Evolutionary conservation across 371 early-diverging fungal genomes (phyloP).

Genomic region (Ordospora pajunii): DNA sequence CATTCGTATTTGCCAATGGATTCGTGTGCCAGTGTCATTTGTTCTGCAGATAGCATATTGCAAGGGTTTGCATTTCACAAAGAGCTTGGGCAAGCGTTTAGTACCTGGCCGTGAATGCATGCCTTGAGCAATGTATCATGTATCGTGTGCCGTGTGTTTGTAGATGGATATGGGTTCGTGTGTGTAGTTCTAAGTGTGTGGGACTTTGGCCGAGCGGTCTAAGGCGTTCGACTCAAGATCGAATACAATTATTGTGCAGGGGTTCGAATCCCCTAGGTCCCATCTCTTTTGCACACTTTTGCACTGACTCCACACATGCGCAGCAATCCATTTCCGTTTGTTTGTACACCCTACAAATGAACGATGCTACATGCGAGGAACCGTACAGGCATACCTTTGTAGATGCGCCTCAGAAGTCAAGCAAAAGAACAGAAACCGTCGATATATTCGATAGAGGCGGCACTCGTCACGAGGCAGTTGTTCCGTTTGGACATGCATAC

Average conservation of each 20-base stretch:
- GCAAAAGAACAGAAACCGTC: background rate
- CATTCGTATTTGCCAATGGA: too few relatives aligned
- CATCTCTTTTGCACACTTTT: slow-evolving; percentile 38
- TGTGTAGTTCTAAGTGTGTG: background rate
- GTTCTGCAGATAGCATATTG: too few relatives aligned
- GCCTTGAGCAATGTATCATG: too few relatives aligned
- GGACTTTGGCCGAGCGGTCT: slow-evolving; percentile 62
- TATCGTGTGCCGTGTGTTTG: too few relatives aligned
- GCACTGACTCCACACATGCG: background rate
- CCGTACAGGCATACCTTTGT: background rate
- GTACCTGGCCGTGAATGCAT: too few relatives aligned
- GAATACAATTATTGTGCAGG: slow-evolving; percentile 54
- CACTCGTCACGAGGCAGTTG: slow-evolving; percentile 57
- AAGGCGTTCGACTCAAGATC: slow-evolving; percentile 63
- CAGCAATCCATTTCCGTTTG: background rate
- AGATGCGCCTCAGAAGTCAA: slow-evolving; percentile 15
- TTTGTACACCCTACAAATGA: slow-evolving; percentile 13
- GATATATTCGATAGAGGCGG: slow-evolving; percentile 39
- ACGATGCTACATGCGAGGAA: slow-evolving; percentile 19
- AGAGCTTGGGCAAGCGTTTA: too few relatives aligned
- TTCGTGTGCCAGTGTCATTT: too few relatives aligned
- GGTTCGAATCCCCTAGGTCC: slow-evolving; percentile 62
- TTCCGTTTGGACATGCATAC: slow-evolving; percentile 51
- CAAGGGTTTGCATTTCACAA: too few relatives aligned
- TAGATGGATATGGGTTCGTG: too few relatives aligned